Evolutionary conservation across 352 stramenopile genomes (phyloP).

Genomic region (Albugo laibachii): DNA sequence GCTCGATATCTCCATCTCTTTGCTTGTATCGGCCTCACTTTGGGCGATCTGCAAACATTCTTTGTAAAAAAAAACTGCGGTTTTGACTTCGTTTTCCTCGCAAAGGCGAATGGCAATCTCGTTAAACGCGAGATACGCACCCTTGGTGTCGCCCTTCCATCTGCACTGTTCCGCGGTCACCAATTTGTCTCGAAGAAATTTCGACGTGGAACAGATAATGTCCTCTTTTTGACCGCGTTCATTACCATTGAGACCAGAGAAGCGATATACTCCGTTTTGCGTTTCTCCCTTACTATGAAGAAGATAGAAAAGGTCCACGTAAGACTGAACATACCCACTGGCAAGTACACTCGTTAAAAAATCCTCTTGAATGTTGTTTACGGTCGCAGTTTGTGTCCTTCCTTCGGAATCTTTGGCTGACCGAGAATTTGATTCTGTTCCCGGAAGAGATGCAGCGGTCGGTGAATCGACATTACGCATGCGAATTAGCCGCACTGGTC

Average conservation of each 20-base stretch:
- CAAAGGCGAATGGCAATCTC: conserved; percentile 47
- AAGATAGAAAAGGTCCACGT: conserved; percentile 90
- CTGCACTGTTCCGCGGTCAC: conserved; percentile 75
- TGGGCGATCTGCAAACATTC: conserved; percentile 84
- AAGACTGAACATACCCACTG: conserved; percentile 82
- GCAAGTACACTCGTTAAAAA: conserved; percentile 77
- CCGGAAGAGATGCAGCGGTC: no score
- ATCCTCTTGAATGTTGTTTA: conserved; percentile 38
- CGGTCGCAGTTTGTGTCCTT: no score
- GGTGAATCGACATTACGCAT: no score
- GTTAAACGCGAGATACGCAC: conserved; percentile 75
- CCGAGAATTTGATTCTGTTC: no score
- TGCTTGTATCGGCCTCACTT: conserved; percentile 65
- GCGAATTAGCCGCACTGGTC: no score
- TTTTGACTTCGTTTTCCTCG: conserved; percentile 69
- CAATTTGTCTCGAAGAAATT: conserved; percentile 79
- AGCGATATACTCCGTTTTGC: neutral
- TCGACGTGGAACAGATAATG: conserved; percentile 2
- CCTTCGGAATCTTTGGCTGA: no score
- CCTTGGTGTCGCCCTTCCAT: conserved; percentile 62
- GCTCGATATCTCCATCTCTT: conserved; percentile 74
- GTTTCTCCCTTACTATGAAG: conserved; percentile 48
- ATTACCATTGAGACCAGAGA: neutral
- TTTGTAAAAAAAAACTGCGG: conserved; percentile 85
- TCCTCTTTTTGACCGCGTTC: conserved; percentile 5